Conservation (phyloP, 306 rosid genomes). For the Purshia tridentata region DNA sequence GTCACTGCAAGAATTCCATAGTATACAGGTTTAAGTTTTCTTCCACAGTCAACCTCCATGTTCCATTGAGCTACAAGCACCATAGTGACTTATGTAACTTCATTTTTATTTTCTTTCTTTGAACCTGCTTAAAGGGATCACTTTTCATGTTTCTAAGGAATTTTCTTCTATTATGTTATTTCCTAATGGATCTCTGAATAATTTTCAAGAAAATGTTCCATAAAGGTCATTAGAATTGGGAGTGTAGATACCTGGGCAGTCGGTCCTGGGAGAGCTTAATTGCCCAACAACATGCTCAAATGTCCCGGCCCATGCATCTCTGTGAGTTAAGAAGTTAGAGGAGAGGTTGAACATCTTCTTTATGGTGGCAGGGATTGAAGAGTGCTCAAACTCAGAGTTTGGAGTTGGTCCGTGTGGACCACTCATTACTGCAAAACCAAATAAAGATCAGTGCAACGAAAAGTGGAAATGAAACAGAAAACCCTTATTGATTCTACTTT, state of each 20-base stretch:
- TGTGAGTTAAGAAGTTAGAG: conserved; percentile 89
- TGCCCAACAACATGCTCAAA: conserved; percentile 78
- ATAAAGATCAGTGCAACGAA: conserved; percentile 21
- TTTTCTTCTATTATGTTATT: background rate
- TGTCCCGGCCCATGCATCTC: conserved; percentile 99
- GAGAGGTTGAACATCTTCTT: conserved; percentile 90
- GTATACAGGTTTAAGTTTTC: background rate
- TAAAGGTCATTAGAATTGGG: conserved; percentile 2
- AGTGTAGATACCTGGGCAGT: conserved; percentile 72
- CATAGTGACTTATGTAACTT: background rate
- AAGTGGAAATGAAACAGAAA: conserved; percentile 22
- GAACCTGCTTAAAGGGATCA: background rate
- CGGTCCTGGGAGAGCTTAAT: conserved; percentile 75
- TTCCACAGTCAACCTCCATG: background rate
- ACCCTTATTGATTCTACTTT: conserved; percentile 2
- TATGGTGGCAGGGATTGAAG: conserved; percentile 96
- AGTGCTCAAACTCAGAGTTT: conserved; percentile 93
- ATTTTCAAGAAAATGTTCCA: background rate
- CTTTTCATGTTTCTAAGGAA: background rate
- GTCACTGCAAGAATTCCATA: conserved; percentile 50
- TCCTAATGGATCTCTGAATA: background rate
- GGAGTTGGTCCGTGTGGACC: conserved; percentile 76
- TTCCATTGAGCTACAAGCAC: background rate
- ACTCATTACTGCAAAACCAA: conserved; percentile 59
- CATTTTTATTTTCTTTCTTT: background rate